Evolutionary conservation across 2,329 filamentous ascomycete genomes (phyloP).

Genomic region (Corynespora cassiicola): DNA sequence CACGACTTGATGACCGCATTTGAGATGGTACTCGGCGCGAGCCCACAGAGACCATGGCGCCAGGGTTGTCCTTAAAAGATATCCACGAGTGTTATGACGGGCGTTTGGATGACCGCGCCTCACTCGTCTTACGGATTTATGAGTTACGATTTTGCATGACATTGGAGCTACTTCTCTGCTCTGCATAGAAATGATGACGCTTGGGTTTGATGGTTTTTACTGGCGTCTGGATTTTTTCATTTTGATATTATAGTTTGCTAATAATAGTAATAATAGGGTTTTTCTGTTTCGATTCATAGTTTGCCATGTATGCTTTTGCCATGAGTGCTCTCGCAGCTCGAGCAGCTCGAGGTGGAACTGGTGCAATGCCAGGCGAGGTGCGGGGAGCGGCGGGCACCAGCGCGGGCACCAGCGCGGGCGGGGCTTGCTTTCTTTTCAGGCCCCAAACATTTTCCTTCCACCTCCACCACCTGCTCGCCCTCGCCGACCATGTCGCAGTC

Average conservation of each 20-base stretch:
- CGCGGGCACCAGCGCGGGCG: no score
- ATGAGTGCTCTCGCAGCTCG: no score
- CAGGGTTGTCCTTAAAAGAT: conserved; percentile 30
- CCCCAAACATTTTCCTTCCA: no score
- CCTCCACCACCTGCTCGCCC: no score
- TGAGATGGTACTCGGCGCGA: conserved; percentile 24
- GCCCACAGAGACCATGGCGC: conserved; percentile 33
- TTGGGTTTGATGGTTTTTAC: conserved; percentile 16
- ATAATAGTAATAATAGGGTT: conserved; percentile 1
- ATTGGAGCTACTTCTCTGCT: conserved; percentile 15
- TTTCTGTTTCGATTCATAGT: conserved; percentile 6
- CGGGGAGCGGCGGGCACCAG: no score
- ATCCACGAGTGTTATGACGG: conserved; percentile 45
- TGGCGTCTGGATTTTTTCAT: conserved; percentile 7
- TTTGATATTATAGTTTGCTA: conserved; percentile 5
- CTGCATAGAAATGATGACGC: conserved; percentile 21
- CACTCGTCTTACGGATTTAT: conserved; percentile 45
- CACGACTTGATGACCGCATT: conserved; percentile 42
- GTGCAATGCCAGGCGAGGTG: no score
- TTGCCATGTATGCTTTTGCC: no score
- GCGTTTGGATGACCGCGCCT: conserved; percentile 35
- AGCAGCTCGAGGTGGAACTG: no score
- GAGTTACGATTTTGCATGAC: conserved; percentile 32
- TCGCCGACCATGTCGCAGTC: conserved; percentile 44
- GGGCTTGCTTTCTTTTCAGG: no score